phyloP scores from a whole-genome alignment of 768 basidiomycete genomes.

The Tylopilus vinaceipallidus region DNA sequence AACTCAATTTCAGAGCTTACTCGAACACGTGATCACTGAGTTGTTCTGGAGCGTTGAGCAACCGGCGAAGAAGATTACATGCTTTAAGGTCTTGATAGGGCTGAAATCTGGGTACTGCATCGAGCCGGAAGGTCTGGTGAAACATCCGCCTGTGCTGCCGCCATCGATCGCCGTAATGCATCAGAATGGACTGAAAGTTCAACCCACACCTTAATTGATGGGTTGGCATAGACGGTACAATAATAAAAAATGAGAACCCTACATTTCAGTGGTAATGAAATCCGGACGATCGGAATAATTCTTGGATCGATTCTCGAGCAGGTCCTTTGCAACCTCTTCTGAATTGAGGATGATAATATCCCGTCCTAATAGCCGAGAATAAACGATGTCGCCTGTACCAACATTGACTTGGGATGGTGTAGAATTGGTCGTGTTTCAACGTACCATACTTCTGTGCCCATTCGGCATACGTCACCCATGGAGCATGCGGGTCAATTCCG shows the following conservation, averaged over 20 bases:
- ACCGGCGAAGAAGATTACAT: not conserved
- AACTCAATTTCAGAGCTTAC: not conserved
- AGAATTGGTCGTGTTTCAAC: not conserved
- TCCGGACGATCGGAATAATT: conserved; percentile 11
- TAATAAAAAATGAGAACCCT: no score
- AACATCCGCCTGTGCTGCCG: not conserved
- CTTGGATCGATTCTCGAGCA: conserved; percentile 4
- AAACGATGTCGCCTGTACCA: not conserved
- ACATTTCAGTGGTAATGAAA: not conserved
- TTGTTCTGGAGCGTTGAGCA: not conserved
- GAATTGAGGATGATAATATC: conserved; percentile 14
- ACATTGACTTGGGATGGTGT: not conserved
- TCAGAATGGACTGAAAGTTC: not conserved
- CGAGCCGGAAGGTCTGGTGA: not conserved
- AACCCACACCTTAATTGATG: not conserved
- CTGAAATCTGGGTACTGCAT: not conserved
- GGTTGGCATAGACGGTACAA: not conserved
- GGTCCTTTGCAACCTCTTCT: conserved; percentile 3
- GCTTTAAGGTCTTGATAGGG: not conserved
- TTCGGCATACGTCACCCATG: conserved; percentile 10
- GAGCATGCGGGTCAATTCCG: not conserved
- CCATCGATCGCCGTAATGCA: not conserved
- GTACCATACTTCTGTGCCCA: conserved; percentile 11
- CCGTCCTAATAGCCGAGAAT: not conserved
- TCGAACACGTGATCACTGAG: not conserved